Percentiles rank a stretch among this genome's conserved stretches.
These are phyloP conservation scores for Hymenoscyphus linearis DNA, from an alignment of 2,329 filamentous ascomycete genomes.

Conservation along the genomic window DNA sequence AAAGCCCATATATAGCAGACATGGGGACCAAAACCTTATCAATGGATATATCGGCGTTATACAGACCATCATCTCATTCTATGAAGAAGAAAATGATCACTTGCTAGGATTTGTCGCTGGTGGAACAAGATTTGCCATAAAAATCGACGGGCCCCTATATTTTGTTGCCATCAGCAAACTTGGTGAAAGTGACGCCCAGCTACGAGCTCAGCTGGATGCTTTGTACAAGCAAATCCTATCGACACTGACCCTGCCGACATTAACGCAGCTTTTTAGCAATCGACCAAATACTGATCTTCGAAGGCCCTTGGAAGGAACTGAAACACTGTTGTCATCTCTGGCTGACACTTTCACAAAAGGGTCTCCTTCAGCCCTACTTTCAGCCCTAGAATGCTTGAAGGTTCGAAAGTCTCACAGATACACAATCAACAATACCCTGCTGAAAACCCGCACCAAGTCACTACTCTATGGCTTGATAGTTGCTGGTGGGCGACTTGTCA, in stretches of 20 bases:
- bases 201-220: conserved; percentile 83
- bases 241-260: conserved; percentile 81
- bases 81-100: conserved; percentile 72
- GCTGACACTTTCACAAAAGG: conserved; percentile 93
- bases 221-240: conserved; percentile 98
- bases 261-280: conserved; percentile 81
- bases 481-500: conserved; percentile 86
- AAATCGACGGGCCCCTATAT: conserved; percentile 81
- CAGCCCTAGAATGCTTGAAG: conserved; percentile 88
- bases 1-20: conserved; percentile 94
- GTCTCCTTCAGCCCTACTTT: conserved; percentile 81
- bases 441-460: conserved; percentile 71
- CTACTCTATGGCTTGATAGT: conserved; percentile 92
- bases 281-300: conserved; percentile 92
- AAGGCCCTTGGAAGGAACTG: conserved; percentile 84
- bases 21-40: conserved; percentile 84
- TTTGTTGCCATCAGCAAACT: conserved; percentile 90
- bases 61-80: conserved; percentile 97
- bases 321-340: conserved; percentile 82
- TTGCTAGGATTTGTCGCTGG: conserved; percentile 85
- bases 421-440: conserved; percentile 78
- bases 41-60: conserved; percentile 93
- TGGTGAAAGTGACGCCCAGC: conserved; percentile 84
- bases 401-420: conserved; percentile 83
- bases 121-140: conserved; percentile 76